phyloP scores from a whole-genome alignment of 2,329 filamentous ascomycete genomes.

The Trichophyton rubrum region DNA sequence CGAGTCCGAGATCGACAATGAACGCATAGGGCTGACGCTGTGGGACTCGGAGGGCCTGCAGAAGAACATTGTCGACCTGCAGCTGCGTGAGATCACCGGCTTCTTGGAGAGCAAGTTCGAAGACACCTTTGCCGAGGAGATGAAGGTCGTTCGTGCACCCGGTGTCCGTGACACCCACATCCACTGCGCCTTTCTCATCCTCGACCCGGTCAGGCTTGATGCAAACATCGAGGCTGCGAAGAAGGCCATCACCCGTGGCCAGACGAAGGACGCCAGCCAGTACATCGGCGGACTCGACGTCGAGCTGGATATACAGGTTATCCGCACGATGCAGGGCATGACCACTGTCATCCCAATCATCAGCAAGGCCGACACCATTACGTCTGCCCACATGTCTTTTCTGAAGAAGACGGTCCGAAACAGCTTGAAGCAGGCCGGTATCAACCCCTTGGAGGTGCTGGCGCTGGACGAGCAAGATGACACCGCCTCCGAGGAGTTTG shows the following conservation, averaged over 20 bases:
- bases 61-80: slow-evolving; percentile 87
- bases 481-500: slow-evolving; percentile 28
- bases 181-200: slow-evolving; percentile 82
- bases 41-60: slow-evolving; percentile 96
- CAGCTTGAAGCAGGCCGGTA: slow-evolving; percentile 68
- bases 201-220: slow-evolving; percentile 79
- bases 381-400: slow-evolving; percentile 83
- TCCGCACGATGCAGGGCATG: slow-evolving; percentile 79
- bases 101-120: slow-evolving; percentile 98
- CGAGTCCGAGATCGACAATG: slow-evolving; percentile 86
- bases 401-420: slow-evolving; percentile 86
- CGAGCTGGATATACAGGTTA: slow-evolving; percentile 77
- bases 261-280: slow-evolving; percentile 35
- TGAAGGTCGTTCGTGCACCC: slow-evolving; percentile 88
- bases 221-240: slow-evolving; percentile 61
- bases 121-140: slow-evolving; percentile 92
- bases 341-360: slow-evolving; percentile 93
- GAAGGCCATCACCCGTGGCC: slow-evolving; percentile 41
- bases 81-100: slow-evolving; percentile 76
- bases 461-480: slow-evolving; percentile 66
- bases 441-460: slow-evolving; percentile 79
- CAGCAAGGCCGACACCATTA: slow-evolving; percentile 92
- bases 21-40: slow-evolving; percentile 80
- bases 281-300: slow-evolving; percentile 64
- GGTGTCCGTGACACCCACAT: slow-evolving; percentile 94